A percentile compares a stretch with the other conserved stretches of the same genome.
phyloP scores from a whole-genome alignment of 805 yeast species.

The Yamadazyma ubonensis region DNA sequence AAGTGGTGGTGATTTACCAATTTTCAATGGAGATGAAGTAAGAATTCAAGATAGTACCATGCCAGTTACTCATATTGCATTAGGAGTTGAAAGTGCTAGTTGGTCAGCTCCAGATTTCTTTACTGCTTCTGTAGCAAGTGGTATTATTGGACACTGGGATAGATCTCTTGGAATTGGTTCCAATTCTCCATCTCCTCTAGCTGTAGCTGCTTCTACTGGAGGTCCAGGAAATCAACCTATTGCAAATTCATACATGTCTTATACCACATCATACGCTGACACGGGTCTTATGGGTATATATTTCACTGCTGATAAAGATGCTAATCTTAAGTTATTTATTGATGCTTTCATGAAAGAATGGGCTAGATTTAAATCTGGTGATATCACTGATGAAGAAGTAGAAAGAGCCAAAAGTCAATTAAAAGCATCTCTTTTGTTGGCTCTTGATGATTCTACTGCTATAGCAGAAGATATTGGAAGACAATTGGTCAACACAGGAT shows the following conservation, averaged over 20 bases:
- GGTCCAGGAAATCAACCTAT: slow-evolving; percentile 60
- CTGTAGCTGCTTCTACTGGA: slow-evolving; percentile 60
- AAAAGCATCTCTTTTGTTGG: slow-evolving; percentile 84
- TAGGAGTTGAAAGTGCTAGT: slow-evolving; percentile 96
- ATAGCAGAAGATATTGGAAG: slow-evolving; percentile 98
- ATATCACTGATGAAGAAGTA: slow-evolving; percentile 77
- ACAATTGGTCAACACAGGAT: slow-evolving; percentile 93
- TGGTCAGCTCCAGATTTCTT: slow-evolving; percentile 97
- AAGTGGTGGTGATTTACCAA: slow-evolving; percentile 69
- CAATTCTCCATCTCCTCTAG: slow-evolving; percentile 82
- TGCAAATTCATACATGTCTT: slow-evolving; percentile 95
- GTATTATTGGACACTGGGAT: slow-evolving; percentile 97
- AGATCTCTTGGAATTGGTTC: slow-evolving; percentile 83
- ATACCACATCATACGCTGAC: slow-evolving; percentile 95
- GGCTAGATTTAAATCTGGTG: slow-evolving; percentile 80
- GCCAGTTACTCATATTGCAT: slow-evolving; percentile 87
- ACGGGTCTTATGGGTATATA: slow-evolving; percentile 98
- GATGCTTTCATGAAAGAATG: slow-evolving; percentile 83
- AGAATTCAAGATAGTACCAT: slow-evolving; percentile 77
- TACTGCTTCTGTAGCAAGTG: slow-evolving; percentile 93
- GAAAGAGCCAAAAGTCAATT: slow-evolving; percentile 93
- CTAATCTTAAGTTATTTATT: slow-evolving; percentile 63
- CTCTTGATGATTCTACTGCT: slow-evolving; percentile 93
- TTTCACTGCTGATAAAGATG: slow-evolving; percentile 75
- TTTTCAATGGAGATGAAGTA: slow-evolving; percentile 82